Evolutionary conservation across 2,329 filamentous ascomycete species (phyloP), one percentile per base, ranked within the genome.

Genomic region (Tolypocladium tropicale): DNA sequence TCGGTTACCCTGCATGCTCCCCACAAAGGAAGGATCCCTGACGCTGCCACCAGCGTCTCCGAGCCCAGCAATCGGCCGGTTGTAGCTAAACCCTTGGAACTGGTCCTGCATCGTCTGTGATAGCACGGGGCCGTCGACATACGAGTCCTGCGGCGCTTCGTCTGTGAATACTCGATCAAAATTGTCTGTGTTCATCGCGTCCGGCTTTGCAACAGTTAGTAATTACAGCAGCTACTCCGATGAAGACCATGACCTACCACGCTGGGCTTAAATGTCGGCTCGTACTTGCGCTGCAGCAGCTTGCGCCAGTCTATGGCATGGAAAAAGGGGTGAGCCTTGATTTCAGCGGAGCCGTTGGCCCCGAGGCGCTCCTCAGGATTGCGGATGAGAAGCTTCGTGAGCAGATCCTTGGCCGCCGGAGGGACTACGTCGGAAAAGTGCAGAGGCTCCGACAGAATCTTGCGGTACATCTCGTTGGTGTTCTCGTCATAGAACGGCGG

Each of bases 401-500:
- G 77, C 41, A 99, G 82, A 70, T 97, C 93, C 72, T 95, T 92
- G 59, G 94, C 94, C 43, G 93, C 91, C 0, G 90, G 88, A 12
- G 94, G 94, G 33, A 97, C 93, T 34, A 96, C 85, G 63, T 97
- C 93, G 18, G 93, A 92, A 80, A 97, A 97, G 70, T 96, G 91
- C 52, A 99, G 79, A 28, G 94, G 93, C 72, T 97, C 94, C 57
- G 92, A 93, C 52, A 97, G 78, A 67, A 99, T 99, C 82, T 99
- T 99, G 71, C 92, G 88, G 73, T 99, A 97, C 94, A 95, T 97
- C 74, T 97, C 93, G 73, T 97, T 97, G 59, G 91, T 96, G 75
- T 96, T 96, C 74, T 99, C 94, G 66, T 97, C 93, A 74, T 99
- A 99, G 76, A 97, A 99, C 0, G 94, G 94, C 36, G 94, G 94